phyloP scores from a whole-genome alignment of 805 yeast species.

The Ogataea paradorogensis region DNA sequence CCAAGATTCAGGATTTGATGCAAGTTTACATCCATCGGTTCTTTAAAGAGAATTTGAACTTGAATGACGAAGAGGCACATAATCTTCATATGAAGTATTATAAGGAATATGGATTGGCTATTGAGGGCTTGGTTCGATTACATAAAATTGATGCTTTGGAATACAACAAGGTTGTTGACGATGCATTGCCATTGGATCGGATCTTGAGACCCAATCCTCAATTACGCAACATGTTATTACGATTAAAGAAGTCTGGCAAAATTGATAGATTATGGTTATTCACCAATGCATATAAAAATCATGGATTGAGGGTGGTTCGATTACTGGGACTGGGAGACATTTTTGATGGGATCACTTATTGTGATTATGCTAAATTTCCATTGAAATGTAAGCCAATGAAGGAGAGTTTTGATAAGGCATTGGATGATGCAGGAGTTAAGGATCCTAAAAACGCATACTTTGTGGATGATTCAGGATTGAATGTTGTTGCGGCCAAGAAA shows the following conservation, averaged over 20 bases:
- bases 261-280: slow-evolving; percentile 83
- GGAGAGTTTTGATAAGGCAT: slow-evolving; percentile 61
- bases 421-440: slow-evolving; percentile 58
- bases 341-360: slow-evolving; percentile 90
- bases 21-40: slow-evolving; percentile 79
- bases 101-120: slow-evolving; percentile 84
- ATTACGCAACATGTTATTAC: slow-evolving; percentile 50
- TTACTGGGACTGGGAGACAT: slow-evolving; percentile 87
- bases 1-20: slow-evolving; percentile 83
- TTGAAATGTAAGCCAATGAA: slow-evolving; percentile 89
- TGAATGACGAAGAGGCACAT: slow-evolving; percentile 73
- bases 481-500: slow-evolving; percentile 68
- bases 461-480: slow-evolving; percentile 83
- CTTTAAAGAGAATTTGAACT: slow-evolving; percentile 60
- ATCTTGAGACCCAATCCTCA: slow-evolving; percentile 63
- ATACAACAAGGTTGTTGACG: slow-evolving; percentile 87
- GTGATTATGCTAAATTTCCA: slow-evolving; percentile 74
- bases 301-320: slow-evolving; percentile 76
- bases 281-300: slow-evolving; percentile 92
- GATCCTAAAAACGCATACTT: slow-evolving; percentile 57
- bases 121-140: slow-evolving; percentile 77
- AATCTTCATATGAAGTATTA: slow-evolving; percentile 72
- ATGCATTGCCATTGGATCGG: slow-evolving; percentile 79
- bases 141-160: slow-evolving; percentile 82
- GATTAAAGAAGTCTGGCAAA: slow-evolving; percentile 43